Evolutionary conservation across 257 asterid species (phyloP).

Genomic region (Cinchona pubescens): DNA sequence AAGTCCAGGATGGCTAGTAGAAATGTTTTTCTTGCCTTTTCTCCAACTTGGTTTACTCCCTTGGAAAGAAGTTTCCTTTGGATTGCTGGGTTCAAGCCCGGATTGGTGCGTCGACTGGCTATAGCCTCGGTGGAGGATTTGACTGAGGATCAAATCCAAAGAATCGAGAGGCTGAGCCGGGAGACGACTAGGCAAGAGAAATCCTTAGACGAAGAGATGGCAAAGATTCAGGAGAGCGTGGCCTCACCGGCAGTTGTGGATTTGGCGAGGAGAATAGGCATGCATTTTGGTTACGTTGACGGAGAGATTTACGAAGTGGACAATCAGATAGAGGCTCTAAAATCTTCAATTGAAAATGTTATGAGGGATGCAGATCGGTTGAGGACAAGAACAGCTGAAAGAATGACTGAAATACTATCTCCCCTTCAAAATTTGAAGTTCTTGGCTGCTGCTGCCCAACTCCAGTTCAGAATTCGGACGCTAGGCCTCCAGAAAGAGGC

Average conservation of each 20-base stretch:
- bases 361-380: constrained; percentile 48
- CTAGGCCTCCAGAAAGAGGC: constrained; percentile 30
- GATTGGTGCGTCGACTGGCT: constrained; percentile 29
- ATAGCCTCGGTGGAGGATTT: constrained; percentile 25
- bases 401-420: constrained; percentile 33
- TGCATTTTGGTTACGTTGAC: not conserved
- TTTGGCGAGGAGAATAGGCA: constrained; percentile 15
- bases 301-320: constrained; percentile 23
- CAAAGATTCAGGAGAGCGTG: constrained; percentile 51
- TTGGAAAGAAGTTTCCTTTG: constrained; percentile 49
- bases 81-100: constrained; percentile 54
- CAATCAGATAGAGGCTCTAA: constrained; percentile 26
- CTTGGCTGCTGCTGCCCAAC: constrained; percentile 39
- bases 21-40: constrained; percentile 36
- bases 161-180: constrained; percentile 20
- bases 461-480: constrained; percentile 26
- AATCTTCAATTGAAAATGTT: constrained; percentile 30
- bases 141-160: constrained; percentile 24
- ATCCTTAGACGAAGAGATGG: constrained; percentile 37
- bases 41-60: constrained; percentile 53
- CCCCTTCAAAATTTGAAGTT: constrained; percentile 42
- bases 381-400: constrained; percentile 37
- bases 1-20: constrained; percentile 40
- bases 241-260: constrained; percentile 45
- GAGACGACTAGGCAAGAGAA: constrained; percentile 34